These are phyloP conservation scores for Pelargonium myrrhifolium DNA, from an alignment of 441 rosid genomes.

Conservation along the genomic window DNA sequence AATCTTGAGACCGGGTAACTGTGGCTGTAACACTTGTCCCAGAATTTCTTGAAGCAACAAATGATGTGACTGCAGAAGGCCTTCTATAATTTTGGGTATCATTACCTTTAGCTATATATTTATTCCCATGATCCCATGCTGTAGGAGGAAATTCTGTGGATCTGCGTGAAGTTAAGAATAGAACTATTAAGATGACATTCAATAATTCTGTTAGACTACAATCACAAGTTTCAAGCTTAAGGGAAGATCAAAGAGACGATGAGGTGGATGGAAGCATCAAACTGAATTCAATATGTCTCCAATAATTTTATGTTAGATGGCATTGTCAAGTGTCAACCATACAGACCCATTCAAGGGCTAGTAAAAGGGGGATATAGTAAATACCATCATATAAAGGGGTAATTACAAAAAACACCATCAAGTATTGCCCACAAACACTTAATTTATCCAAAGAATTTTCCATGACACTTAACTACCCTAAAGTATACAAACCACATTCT, in stretches of 20 bases:
- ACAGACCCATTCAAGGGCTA: too few relatives aligned
- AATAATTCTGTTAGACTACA: background rate
- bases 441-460: too few relatives aligned
- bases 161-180: conserved; percentile 32
- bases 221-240: background rate
- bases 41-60: conserved; percentile 46
- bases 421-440: too few relatives aligned
- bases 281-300: background rate
- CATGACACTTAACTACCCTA: too few relatives aligned
- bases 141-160: conserved; percentile 36
- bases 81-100: conserved; percentile 30
- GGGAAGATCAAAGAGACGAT: background rate
- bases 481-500: too few relatives aligned
- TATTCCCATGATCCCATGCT: conserved; percentile 37
- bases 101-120: conserved; percentile 28
- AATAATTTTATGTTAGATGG: too few relatives aligned
- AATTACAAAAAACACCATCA: too few relatives aligned
- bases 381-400: too few relatives aligned
- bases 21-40: conserved; percentile 52
- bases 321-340: too few relatives aligned
- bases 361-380: too few relatives aligned
- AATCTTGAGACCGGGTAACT: conserved; percentile 49
- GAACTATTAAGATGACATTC: conserved; percentile 7
- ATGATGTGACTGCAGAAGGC: conserved; percentile 43
- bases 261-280: conserved; percentile 13